Evolutionary conservation across 371 early-diverging fungal genomes (phyloP), one percentile per base, ranked within the genome.

Genomic region (Saksenaea vasiformis): DNA sequence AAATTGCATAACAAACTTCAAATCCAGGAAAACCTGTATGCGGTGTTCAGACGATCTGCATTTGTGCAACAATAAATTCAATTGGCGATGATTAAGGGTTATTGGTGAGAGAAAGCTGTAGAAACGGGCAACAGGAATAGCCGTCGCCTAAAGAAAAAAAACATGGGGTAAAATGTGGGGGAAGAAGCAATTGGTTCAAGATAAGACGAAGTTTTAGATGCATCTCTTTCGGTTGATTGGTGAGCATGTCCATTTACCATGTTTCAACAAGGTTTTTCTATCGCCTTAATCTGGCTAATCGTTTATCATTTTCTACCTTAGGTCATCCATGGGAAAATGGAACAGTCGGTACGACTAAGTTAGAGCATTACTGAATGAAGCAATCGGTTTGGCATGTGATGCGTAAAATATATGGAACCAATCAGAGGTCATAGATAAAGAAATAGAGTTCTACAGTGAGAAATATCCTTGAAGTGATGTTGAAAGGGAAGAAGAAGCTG

Each of bases 321-420:
- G 10, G 17, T 17, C 51, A 4, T 47, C 10, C 51, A 47, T 47
- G 51, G 51, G 51, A 47, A 47, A 47, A 47, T 47, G 7, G 51
- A 47, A 47, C 9, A 17, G 22, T 47, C 51, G 51, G 51, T 47
- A 9, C 51, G 51, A 47, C 51, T 0, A 47, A 22, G 22, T 22
- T 47, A 22, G 51, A 2, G 3, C 39, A 39, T 39, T 47, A 47
- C 51, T 47, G 51, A 47, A 47, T 47, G 11, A 22, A 47, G 51
- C 17, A 47, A 47, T 22, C n/a, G 24, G 11, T 4, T n/a, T 19
- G 51, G 51, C 51, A 47, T 47, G 51, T 47, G 51, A 47, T 47
- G 51, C 51, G 22, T 47, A 17, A 47, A 47, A 47, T 39, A 47
- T 47, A 47, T 47, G 51, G 51, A 47, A 47, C 51, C 51, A 47